Evolutionary conservation across 768 basidiomycete species (phyloP), one percentile per base, ranked within the genome.

Genomic region (Tubosaeta brunneosetosa): DNA sequence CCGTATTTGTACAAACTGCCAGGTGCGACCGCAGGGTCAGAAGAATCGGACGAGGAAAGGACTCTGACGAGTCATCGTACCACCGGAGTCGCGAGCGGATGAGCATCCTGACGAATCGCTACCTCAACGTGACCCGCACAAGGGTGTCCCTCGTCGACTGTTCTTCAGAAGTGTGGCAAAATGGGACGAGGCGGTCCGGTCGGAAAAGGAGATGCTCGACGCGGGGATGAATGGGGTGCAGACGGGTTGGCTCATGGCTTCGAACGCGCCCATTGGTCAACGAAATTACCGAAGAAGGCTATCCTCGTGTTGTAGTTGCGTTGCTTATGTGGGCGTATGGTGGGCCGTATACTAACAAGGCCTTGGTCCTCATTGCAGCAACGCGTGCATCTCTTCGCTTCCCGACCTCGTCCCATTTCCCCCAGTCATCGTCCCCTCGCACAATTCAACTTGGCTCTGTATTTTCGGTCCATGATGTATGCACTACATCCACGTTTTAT

Each of bases 71-170:
- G 31, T 79, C 81, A 8, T 62, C 73, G 16, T 63, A 62, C 25
- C 68, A 63, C 16, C 61, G 66, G 22, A 69, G 69, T 33, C 75
- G 74, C 58, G 81, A 80, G 56, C 79, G 83, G 50, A 88, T 89
- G 84, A 87, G 84, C 58, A 73, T 88, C 44, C 48, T 85, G 45
- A 85, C 84, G 16, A 81, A 80, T 52, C 76, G 80, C 50, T 82
- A 79, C 55, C 71, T 78, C 51, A 80, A 84, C 40, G 70, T 77
- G 71, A 77, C 11, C 51, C 55, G 14, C 62, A 70, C 50, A 68
- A 62, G 45, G 60, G 38, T 8, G 46, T 56, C 9, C 60, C 71
- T 11, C 77, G 74, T 51, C 65, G 85, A 48, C 72, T 77, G 47
- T 86, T 87, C 66, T 87, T 86, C 72, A 76, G 78, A 60, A 81